Conservation (phyloP, 2,329 filamentous ascomycete genomes). For the Aspergillus niger region DNA sequence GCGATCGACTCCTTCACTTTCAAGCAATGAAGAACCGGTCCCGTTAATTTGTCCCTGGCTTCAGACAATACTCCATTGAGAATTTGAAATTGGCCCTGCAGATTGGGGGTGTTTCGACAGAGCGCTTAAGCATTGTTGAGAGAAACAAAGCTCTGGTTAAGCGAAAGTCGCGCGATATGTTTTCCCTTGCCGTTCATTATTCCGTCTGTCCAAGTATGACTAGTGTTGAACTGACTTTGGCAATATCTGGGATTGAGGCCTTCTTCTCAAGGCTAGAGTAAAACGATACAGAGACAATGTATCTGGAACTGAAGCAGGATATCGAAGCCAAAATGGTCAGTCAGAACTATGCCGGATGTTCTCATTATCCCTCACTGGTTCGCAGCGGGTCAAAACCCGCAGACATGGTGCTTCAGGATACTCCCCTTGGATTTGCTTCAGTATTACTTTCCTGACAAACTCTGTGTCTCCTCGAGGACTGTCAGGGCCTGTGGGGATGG, state of each 20-base stretch:
- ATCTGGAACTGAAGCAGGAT: neutral
- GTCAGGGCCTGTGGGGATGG: no score
- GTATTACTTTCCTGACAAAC: no score
- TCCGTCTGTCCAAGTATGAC: neutral
- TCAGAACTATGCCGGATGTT: neutral
- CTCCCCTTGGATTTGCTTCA: no score
- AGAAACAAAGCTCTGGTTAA: neutral
- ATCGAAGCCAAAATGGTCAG: neutral
- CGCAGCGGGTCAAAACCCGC: neutral
- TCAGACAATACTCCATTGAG: neutral
- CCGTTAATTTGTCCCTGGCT: neutral
- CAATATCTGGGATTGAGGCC: neutral
- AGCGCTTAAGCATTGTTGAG: neutral
- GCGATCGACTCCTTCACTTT: neutral
- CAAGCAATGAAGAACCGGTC: neutral
- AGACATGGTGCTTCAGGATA: no score
- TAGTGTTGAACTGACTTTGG: neutral
- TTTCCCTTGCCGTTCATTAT: neutral
- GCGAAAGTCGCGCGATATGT: neutral
- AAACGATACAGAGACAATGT: neutral
- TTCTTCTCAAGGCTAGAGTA: neutral
- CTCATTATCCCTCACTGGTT: neutral
- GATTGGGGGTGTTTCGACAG: neutral
- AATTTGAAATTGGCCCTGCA: neutral
- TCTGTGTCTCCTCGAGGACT: no score